A percentile compares a stretch with the other conserved stretches of the same genome.
Conservation (phyloP, 306 rosid genomes). For the Dryas alaskensis region DNA sequence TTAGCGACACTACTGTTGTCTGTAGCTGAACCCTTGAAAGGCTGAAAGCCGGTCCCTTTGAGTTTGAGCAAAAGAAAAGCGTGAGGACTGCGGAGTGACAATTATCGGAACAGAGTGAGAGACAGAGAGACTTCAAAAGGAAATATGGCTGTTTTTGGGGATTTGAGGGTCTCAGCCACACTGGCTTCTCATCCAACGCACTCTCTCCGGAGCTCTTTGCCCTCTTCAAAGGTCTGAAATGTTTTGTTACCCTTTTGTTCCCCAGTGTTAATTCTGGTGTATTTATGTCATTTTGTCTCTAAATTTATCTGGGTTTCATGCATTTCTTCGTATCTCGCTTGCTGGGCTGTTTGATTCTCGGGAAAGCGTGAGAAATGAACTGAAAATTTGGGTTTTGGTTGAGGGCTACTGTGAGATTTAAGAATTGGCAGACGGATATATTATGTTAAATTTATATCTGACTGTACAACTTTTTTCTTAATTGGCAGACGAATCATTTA, state of each 20-base stretch:
- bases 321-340: background rate
- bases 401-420: background rate
- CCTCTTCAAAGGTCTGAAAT: conserved; percentile 58
- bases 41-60: conserved; percentile 3
- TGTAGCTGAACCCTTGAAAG: background rate
- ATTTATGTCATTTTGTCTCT: background rate
- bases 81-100: background rate
- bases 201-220: conserved; percentile 45
- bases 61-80: background rate
- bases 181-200: conserved; percentile 54
- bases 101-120: background rate
- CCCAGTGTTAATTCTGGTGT: conserved; percentile 1
- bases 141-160: conserved; percentile 67
- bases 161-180: conserved; percentile 68
- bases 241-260: background rate
- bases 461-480: too few relatives aligned
- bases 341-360: conserved; percentile 1
- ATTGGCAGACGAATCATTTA: background rate
- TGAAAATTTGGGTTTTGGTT: conserved; percentile 17
- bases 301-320: conserved; percentile 13
- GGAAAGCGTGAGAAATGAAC: conserved; percentile 4
- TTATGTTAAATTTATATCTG: too few relatives aligned
- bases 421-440: background rate
- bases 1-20: too few relatives aligned
- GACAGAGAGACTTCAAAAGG: background rate